A percentile compares a stretch with the other conserved stretches of the same genome.
Conservation (phyloP, 441 rosid species). For the Bocquillonia castaneifolia region DNA sequence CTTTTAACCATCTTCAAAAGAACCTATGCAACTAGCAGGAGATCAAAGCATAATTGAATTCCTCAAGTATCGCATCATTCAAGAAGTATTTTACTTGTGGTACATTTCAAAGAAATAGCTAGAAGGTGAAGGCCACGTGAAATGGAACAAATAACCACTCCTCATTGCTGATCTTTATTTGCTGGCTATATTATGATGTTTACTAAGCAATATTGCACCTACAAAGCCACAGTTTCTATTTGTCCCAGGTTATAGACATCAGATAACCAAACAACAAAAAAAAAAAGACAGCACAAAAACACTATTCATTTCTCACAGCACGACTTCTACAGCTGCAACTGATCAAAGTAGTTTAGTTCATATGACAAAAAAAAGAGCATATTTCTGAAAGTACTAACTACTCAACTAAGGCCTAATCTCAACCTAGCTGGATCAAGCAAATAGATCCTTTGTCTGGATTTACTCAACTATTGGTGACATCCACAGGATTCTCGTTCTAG, state of each 20-base stretch:
- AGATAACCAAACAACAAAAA: background rate
- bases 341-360: background rate
- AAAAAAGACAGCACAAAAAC: background rate
- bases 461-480: background rate
- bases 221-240: background rate
- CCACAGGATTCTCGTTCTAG: background rate
- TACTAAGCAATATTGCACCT: background rate
- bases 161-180: background rate
- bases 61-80: background rate
- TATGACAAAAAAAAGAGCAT: background rate
- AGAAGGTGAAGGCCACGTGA: background rate
- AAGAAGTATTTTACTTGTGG: background rate
- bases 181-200: background rate
- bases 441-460: background rate
- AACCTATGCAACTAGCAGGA: background rate
- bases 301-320: background rate
- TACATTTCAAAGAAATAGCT: background rate
- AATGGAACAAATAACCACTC: background rate
- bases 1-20: background rate
- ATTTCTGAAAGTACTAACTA: background rate
- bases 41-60: background rate
- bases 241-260: background rate
- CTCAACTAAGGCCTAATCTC: background rate
- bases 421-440: background rate
- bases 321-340: constrained; percentile 1